Base-by-base conservation (phyloP, 805 yeast species). In the Cyberlindnera meyerae region DNA sequence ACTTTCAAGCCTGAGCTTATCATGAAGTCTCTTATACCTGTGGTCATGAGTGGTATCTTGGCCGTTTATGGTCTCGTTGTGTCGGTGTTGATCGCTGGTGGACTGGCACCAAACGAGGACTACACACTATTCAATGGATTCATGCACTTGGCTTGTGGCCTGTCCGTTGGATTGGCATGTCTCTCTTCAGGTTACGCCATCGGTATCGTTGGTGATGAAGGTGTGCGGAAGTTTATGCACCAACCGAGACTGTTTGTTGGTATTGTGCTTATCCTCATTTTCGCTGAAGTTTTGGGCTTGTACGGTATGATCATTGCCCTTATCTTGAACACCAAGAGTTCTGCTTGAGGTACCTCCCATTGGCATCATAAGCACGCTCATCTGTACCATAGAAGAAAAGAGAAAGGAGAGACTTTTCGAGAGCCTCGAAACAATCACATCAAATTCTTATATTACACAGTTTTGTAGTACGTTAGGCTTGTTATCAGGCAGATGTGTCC, bases 51-150 rank as follows among this genome's bases (percentile, higher is more conserved):
- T 46, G 99, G 99, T 77, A 93, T 93, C 56, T 68, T 93, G 43
- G 88, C 97, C 9, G 96, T 93, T 35, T 93, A 93, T 61, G 99
- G 99, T 3, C 72, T 93, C 34, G 99, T 93, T 16, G 99, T 93
- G 32, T 83, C 96, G 13, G 98, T 93, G 28, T 71, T 93, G 53
- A 90, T 93, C 53, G 96, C 98, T 18, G 95, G 93, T 42, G 88
- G 86, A 7, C 68, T 89, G 49, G 73, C 81, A 18, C 97, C 97
- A 25, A 62, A 75, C 27, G 77, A 78, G 45, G 74, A 79, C 33
- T 89, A 93, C 63, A 79, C 96, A 4, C 66, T 93, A 39, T 93
- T 86, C 66, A 84, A 86, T 57, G 98, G 98, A n/a, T 88, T 88
- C 61, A 87, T 93, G 95, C 99, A 93, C 64, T 69, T 93, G 60